phyloP scores from a whole-genome alignment of 2,329 filamentous ascomycete species.

The Akanthomyces dipterigenus region DNA sequence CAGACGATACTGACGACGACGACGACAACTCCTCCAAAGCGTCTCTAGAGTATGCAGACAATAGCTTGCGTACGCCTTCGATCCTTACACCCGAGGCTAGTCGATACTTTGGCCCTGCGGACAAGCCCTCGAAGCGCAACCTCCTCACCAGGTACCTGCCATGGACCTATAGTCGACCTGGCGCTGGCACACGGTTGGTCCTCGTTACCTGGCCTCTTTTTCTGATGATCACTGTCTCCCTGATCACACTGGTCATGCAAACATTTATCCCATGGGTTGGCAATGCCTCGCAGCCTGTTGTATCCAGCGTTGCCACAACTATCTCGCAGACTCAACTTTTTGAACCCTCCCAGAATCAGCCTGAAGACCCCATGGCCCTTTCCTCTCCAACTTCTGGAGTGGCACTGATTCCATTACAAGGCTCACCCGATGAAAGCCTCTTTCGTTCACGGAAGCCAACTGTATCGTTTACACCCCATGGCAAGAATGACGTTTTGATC shows the following conservation, averaged over 20 bases:
- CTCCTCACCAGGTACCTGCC: background rate
- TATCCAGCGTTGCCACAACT: conserved; percentile 14
- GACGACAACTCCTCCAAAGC: conserved; percentile 24
- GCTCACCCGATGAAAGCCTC: conserved; percentile 27
- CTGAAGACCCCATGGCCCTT: background rate
- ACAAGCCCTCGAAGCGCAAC: background rate
- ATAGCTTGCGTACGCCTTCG: conserved; percentile 39
- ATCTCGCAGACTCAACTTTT: conserved; percentile 10
- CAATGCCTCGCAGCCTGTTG: background rate
- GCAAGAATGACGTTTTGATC: conserved; percentile 46
- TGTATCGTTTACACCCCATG: conserved; percentile 24
- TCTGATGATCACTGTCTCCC: background rate
- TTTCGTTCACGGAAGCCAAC: conserved; percentile 27
- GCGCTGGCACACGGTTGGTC: background rate
- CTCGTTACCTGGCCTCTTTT: background rate
- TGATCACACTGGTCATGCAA: background rate
- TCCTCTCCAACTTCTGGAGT: conserved; percentile 19
- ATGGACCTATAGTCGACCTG: background rate
- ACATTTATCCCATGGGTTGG: background rate
- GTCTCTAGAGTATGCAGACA: conserved; percentile 43
- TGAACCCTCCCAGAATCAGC: conserved; percentile 13
- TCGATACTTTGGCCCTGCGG: background rate
- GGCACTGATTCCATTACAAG: conserved; percentile 24
- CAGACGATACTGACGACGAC: conserved; percentile 5
- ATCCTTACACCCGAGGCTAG: conserved; percentile 30